Conservation (phyloP, 345 rosid genomes). For the Abelmoschus esculentus region DNA sequence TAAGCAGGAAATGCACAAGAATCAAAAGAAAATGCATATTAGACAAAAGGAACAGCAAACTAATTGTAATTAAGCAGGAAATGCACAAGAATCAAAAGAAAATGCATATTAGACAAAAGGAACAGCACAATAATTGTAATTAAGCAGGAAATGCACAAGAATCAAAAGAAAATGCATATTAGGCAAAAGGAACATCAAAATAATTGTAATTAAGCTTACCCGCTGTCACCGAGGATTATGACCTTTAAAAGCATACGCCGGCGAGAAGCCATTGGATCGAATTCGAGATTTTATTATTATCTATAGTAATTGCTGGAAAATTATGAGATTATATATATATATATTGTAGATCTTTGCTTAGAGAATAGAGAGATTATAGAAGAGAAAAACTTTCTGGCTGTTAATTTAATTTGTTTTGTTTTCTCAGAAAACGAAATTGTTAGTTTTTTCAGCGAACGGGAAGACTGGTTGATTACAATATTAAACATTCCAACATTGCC, state of each 20-base stretch:
- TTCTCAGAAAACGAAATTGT: too few relatives aligned
- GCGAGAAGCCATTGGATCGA: constrained; percentile 56
- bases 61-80: not conserved
- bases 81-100: not conserved
- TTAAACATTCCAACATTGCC: too few relatives aligned
- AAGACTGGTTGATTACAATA: too few relatives aligned
- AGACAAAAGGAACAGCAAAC: too few relatives aligned
- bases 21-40: not conserved
- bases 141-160: not conserved
- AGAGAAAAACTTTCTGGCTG: not conserved
- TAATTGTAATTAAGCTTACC: constrained; percentile 25
- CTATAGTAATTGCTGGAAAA: not conserved
- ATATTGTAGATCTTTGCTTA: not conserved
- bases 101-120: not conserved
- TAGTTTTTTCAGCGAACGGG: too few relatives aligned
- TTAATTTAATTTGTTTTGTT: not conserved
- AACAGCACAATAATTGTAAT: not conserved
- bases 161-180: not conserved
- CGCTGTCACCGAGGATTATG: constrained; percentile 86
- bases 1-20: not conserved
- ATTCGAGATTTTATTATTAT: not conserved
- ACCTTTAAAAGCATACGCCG: constrained; percentile 77
- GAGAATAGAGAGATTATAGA: not conserved
- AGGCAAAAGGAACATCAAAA: too few relatives aligned
- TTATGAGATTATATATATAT: not conserved